These are phyloP conservation scores for Paramecium sexaurelia DNA, from an alignment of 73 alveolate genomes.

Conservation along the genomic window DNA sequence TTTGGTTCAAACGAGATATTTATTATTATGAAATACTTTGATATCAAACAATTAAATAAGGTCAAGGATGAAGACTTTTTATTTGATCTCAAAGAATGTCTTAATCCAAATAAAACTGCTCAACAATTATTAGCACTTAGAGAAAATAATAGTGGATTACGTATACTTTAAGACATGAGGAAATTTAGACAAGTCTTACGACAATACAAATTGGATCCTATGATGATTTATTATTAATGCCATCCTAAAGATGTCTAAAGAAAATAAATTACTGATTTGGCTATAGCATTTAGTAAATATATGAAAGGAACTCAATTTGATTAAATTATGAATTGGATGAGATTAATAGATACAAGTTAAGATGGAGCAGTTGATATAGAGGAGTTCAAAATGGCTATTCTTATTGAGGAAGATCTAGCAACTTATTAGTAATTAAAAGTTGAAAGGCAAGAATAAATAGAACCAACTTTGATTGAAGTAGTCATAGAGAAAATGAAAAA, in stretches of 20 bases:
- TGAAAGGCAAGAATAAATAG: constrained; percentile 3
- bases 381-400: constrained; percentile 40
- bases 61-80: background rate
- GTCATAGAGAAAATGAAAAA: constrained; percentile 35
- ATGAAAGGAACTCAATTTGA: constrained; percentile 35
- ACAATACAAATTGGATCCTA: constrained; percentile 49
- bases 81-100: constrained; percentile 11
- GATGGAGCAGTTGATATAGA: constrained; percentile 20
- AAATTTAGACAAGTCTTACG: background rate
- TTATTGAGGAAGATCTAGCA: constrained; percentile 39
- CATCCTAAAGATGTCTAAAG: constrained; percentile 11
- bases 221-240: constrained; percentile 12
- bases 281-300: constrained; percentile 22
- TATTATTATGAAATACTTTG: constrained; percentile 38
- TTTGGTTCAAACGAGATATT: constrained; percentile 44
- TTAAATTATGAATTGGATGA: constrained; percentile 11
- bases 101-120: background rate
- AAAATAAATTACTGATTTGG: constrained; percentile 49
- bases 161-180: background rate
- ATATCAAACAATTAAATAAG: background rate
- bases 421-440: background rate
- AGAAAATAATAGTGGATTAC: background rate
- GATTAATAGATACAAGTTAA: constrained; percentile 26
- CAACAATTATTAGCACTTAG: constrained; percentile 5
- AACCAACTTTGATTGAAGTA: background rate